Evolutionary conservation across 371 early-diverging fungal species (phyloP).

Genomic region (Lichtheimia ornata): DNA sequence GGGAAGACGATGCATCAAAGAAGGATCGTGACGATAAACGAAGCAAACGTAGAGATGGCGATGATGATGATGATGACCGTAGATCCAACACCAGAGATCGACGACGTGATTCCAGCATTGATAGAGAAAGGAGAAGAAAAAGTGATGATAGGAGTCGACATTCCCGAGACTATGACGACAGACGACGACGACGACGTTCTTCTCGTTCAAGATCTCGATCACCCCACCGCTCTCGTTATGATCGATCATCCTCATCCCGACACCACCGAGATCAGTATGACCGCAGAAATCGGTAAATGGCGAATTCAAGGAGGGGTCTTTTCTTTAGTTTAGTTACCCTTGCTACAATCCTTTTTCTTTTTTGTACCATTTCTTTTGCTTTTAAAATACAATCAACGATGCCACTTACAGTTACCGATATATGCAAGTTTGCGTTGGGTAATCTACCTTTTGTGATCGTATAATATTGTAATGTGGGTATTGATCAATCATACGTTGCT

Average conservation of each 20-base stretch:
- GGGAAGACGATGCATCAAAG: not conserved
- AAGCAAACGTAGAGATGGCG: not conserved
- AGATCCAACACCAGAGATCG: not conserved
- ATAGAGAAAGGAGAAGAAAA: not conserved
- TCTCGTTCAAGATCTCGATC: slow-evolving; percentile 10
- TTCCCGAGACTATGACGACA: not conserved
- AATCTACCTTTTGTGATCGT: not conserved
- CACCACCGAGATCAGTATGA: not conserved
- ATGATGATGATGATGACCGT: slow-evolving; percentile 3
- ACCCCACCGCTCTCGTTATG: not conserved
- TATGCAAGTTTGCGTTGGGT: not conserved
- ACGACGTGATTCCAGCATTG: not conserved
- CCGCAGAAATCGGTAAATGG: not conserved
- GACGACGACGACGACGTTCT: not conserved
- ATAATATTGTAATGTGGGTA: not conserved
- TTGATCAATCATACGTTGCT: not conserved
- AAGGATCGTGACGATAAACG: slow-evolving; percentile 6
- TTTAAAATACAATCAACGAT: not conserved
- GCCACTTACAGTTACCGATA: not conserved
- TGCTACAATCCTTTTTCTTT: not conserved
- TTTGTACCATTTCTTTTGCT: not conserved
- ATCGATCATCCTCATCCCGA: not conserved
- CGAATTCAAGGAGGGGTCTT: no score
- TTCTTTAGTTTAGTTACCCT: not conserved
- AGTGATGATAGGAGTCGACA: slow-evolving; percentile 1